A percentile compares a stretch with the other conserved stretches of the same genome.
Evolutionary conservation across 192 early-diverging fungal species (phyloP).

Genomic region (Phlyctochytrium arcticum): DNA sequence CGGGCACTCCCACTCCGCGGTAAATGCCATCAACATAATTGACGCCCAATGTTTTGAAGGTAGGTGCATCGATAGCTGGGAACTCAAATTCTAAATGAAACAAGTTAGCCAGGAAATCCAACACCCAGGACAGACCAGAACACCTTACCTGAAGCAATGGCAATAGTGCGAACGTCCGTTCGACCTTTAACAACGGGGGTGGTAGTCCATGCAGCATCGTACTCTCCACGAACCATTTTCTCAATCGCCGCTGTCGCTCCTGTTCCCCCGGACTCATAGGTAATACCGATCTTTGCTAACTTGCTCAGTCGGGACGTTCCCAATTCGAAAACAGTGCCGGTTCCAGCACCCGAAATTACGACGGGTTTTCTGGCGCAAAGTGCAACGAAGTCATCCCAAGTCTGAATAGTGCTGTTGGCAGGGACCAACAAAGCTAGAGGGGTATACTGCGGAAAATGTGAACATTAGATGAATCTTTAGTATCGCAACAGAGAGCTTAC

Average conservation of each 20-base stretch:
- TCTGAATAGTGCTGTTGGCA: slow-evolving; percentile 1
- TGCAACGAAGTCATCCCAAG: slow-evolving; percentile 16
- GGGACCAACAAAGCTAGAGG: slow-evolving; percentile 12
- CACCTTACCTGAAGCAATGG: slow-evolving; percentile 14
- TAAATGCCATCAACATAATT: slow-evolving; percentile 28
- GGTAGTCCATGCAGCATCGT: slow-evolving; percentile 19
- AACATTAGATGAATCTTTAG: background rate
- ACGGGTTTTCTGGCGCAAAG: background rate
- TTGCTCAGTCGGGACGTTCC: slow-evolving; percentile 2
- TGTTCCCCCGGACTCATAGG: slow-evolving; percentile 5
- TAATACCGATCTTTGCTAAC: slow-evolving; percentile 2
- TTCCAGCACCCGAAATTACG: slow-evolving; percentile 14
- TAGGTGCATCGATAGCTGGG: slow-evolving; percentile 14
- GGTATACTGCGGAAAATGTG: slow-evolving; percentile 4
- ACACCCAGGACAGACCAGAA: background rate
- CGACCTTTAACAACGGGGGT: slow-evolving; percentile 13
- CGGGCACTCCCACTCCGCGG: slow-evolving; percentile 17
- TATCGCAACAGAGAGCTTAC: background rate
- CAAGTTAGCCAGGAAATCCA: background rate
- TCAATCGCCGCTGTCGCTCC: slow-evolving; percentile 10
- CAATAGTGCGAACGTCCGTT: slow-evolving; percentile 9
- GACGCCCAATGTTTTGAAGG: slow-evolving; percentile 19
- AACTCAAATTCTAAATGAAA: slow-evolving; percentile 15
- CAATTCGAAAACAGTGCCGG: slow-evolving; percentile 19
- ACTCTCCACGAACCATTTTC: background rate